Conservation (phyloP, 306 rosid genomes). For the Prosopis cineraria region DNA sequence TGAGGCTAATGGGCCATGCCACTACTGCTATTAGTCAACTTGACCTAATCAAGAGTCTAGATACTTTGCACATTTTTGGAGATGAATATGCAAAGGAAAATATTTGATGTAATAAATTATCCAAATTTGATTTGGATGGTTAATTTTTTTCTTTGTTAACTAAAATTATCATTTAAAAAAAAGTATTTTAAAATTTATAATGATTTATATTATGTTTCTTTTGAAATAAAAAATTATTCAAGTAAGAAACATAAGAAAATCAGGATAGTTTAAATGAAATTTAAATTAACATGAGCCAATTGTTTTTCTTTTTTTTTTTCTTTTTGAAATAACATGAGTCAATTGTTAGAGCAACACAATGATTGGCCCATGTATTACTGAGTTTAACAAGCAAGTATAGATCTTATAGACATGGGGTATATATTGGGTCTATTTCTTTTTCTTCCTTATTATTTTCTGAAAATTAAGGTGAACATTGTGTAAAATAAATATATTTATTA, state of each 20-base stretch:
- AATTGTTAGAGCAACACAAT: background rate
- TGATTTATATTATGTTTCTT: background rate
- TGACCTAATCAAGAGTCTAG: background rate
- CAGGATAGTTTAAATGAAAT: background rate
- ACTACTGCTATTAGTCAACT: slow-evolving; percentile 25
- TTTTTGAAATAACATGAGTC: too few species aligned
- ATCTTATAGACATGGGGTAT: too few species aligned
- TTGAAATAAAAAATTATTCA: too few species aligned
- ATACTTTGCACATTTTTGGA: background rate
- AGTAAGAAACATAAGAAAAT: background rate
- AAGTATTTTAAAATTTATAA: too few species aligned
- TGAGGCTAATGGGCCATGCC: slow-evolving; percentile 17
- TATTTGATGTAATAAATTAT: background rate
- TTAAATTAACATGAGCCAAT: too few species aligned
- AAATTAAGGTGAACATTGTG: too few species aligned
- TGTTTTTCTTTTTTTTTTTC: too few species aligned
- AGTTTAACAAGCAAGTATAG: background rate
- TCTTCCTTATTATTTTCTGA: too few species aligned
- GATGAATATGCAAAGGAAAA: background rate
- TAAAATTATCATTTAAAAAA: too few species aligned
- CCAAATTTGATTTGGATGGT: background rate
- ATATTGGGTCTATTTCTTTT: too few species aligned
- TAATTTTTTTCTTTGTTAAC: too few species aligned
- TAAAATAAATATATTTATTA: too few species aligned
- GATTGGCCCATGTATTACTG: background rate